These are phyloP conservation scores for Neurospora hispaniola DNA, from an alignment of 495 filamentous ascomycete species.

Conservation along the genomic window DNA sequence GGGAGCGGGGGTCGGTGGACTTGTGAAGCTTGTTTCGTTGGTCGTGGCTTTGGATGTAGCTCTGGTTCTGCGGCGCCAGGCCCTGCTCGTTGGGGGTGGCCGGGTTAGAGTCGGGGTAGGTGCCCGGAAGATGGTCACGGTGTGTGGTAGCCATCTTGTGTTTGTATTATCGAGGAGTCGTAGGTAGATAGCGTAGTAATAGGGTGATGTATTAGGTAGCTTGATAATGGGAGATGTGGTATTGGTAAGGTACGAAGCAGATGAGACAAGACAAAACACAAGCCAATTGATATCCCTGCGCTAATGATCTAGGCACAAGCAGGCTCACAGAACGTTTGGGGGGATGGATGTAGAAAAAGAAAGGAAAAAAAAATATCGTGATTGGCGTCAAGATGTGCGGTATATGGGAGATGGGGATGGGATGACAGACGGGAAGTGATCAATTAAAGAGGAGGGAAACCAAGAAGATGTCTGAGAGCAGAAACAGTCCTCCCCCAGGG, in stretches of 20 bases:
- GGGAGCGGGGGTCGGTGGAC: constrained; percentile 18
- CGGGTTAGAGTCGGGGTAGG: background rate
- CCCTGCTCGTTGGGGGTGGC: background rate
- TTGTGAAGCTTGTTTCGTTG: constrained; percentile 26
- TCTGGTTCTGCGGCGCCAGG: background rate
- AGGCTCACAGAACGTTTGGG: background rate
- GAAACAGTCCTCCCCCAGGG: background rate
- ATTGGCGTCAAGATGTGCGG: background rate
- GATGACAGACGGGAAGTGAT: background rate
- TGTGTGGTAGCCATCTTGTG: background rate
- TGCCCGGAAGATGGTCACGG: background rate
- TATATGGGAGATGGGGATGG: background rate
- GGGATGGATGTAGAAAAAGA: background rate
- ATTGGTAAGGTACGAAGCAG: background rate
- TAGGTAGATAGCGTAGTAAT: background rate
- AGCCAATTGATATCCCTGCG: background rate
- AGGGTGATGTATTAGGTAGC: background rate
- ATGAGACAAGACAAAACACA: background rate
- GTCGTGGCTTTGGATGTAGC: background rate
- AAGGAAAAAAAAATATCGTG: background rate
- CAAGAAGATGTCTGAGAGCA: background rate
- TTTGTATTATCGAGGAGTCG: background rate
- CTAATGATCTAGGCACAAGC: background rate
- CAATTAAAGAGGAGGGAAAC: background rate
- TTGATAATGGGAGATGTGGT: background rate